Evolutionary conservation across 2,329 filamentous ascomycete genomes (phyloP).

Genomic region (Fusarium marasasianum): DNA sequence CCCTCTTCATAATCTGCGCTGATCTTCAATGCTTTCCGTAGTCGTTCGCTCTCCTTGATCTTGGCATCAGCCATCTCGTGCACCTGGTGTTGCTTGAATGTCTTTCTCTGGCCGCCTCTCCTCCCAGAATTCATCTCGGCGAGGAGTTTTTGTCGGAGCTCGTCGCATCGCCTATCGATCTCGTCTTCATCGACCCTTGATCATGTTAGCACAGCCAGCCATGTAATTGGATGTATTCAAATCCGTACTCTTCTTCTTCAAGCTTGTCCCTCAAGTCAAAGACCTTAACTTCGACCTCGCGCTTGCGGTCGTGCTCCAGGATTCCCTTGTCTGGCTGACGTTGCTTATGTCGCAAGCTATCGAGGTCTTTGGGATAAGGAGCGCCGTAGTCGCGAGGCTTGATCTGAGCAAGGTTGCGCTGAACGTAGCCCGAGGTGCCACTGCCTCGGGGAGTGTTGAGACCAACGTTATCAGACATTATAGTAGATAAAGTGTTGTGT

Average conservation of each 20-base stretch:
- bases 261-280: slow-evolving; percentile 89
- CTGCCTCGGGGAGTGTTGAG: slow-evolving; percentile 93
- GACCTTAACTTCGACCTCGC: slow-evolving; percentile 91
- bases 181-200: slow-evolving; percentile 85
- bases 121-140: slow-evolving; percentile 50
- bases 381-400: slow-evolving; percentile 81
- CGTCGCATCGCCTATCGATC: slow-evolving; percentile 73
- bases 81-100: slow-evolving; percentile 90
- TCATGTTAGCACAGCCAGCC: slow-evolving; percentile 6
- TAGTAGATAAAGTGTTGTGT: background rate
- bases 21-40: slow-evolving; percentile 88
- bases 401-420: slow-evolving; percentile 92
- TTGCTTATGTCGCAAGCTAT: slow-evolving; percentile 76
- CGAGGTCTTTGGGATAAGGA: slow-evolving; percentile 78
- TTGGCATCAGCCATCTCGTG: slow-evolving; percentile 97
- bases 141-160: slow-evolving; percentile 53
- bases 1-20: slow-evolving; percentile 87
- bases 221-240: background rate
- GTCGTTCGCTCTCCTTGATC: slow-evolving; percentile 90
- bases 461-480: slow-evolving; percentile 97
- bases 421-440: slow-evolving; percentile 96
- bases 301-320: slow-evolving; percentile 90
- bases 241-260: slow-evolving; percentile 83
- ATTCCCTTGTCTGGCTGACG: slow-evolving; percentile 92
- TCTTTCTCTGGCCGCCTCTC: slow-evolving; percentile 52